These are phyloP conservation scores for Fusarium sp. DNA, from an alignment of 2,329 filamentous ascomycete genomes.

Conservation along the genomic window DNA sequence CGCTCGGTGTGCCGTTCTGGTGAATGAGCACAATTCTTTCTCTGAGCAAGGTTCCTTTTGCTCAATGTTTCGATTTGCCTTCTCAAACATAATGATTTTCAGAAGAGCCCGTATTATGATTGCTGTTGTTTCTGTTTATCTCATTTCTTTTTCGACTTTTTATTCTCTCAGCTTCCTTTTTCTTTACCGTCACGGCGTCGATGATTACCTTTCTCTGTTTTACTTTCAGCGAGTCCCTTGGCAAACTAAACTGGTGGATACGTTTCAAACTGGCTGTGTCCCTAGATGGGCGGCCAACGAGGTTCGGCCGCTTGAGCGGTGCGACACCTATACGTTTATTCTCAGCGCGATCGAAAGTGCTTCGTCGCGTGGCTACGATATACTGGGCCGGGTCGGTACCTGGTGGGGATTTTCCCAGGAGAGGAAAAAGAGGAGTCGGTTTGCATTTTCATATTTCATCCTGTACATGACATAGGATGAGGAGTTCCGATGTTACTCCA, in stretches of 20 bases:
- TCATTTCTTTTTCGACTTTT: slow-evolving; percentile 6
- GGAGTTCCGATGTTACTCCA: slow-evolving; percentile 20
- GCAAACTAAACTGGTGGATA: slow-evolving; percentile 44
- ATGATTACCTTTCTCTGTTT: slow-evolving; percentile 36
- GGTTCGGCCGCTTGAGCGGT: slow-evolving; percentile 30
- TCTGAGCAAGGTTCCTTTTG: slow-evolving; percentile 16
- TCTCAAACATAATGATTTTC: slow-evolving; percentile 44
- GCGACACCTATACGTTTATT: slow-evolving; percentile 49
- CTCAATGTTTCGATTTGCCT: slow-evolving; percentile 26
- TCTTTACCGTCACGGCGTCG: slow-evolving; percentile 42
- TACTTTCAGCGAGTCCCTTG: slow-evolving; percentile 43
- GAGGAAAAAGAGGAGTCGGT: slow-evolving; percentile 42
- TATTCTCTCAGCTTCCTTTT: slow-evolving; percentile 24
- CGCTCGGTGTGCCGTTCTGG: slow-evolving; percentile 29
- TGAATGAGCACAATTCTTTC: slow-evolving; percentile 13
- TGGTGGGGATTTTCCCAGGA: slow-evolving; percentile 32
- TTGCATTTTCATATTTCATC: slow-evolving; percentile 28
- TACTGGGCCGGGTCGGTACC: slow-evolving; percentile 40
- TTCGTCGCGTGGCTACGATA: slow-evolving; percentile 47
- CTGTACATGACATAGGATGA: slow-evolving; percentile 38
- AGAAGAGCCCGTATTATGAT: slow-evolving; percentile 37
- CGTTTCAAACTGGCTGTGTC: slow-evolving; percentile 34
- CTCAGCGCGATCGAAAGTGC: slow-evolving; percentile 49
- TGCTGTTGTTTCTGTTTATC: slow-evolving; percentile 19
- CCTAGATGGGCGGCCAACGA: slow-evolving; percentile 35